Conservation (phyloP, 768 basidiomycete species). For the Tubosaeta sp. region DNA sequence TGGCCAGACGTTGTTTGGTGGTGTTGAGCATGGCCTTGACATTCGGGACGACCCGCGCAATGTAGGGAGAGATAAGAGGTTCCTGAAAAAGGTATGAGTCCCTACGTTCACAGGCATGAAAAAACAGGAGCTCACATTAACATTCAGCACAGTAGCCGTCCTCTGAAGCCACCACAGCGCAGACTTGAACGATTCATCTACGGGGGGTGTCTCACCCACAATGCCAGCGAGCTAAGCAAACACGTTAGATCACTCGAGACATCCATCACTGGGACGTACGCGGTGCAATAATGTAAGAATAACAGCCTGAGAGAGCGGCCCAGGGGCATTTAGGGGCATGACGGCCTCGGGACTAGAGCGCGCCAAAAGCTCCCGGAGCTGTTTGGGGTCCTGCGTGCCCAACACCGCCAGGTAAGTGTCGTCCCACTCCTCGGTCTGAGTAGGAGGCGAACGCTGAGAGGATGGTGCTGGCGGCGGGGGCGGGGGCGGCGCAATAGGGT, state of each 20-base stretch:
- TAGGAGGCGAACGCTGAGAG: slow-evolving; percentile 50
- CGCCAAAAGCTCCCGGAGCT: slow-evolving; percentile 69
- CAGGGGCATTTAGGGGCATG: slow-evolving; percentile 68
- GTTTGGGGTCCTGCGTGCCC: slow-evolving; percentile 66
- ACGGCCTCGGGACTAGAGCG: slow-evolving; percentile 75
- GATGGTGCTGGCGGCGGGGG: slow-evolving; percentile 33
- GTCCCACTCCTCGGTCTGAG: slow-evolving; percentile 75
- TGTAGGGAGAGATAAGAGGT: slow-evolving; percentile 77
- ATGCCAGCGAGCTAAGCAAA: slow-evolving; percentile 59
- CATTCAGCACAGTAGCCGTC: slow-evolving; percentile 62
- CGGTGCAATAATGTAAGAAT: slow-evolving; percentile 79
- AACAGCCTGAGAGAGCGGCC: slow-evolving; percentile 79
- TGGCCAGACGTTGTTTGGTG: slow-evolving; percentile 74
- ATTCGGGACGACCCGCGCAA: slow-evolving; percentile 74
- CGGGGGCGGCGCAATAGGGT: slow-evolving; percentile 68
- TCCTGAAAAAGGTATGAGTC: slow-evolving; percentile 40
- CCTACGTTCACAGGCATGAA: background rate
- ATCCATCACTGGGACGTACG: slow-evolving; percentile 40
- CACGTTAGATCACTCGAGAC: slow-evolving; percentile 1
- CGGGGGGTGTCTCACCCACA: slow-evolving; percentile 70
- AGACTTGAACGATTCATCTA: slow-evolving; percentile 77
- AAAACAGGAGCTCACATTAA: slow-evolving; percentile 45
- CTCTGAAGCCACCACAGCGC: slow-evolving; percentile 88
- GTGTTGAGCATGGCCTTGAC: slow-evolving; percentile 73
- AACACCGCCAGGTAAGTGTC: slow-evolving; percentile 75